Conservation (phyloP, 257 asterid genomes). For the Linaria vulgaris region DNA sequence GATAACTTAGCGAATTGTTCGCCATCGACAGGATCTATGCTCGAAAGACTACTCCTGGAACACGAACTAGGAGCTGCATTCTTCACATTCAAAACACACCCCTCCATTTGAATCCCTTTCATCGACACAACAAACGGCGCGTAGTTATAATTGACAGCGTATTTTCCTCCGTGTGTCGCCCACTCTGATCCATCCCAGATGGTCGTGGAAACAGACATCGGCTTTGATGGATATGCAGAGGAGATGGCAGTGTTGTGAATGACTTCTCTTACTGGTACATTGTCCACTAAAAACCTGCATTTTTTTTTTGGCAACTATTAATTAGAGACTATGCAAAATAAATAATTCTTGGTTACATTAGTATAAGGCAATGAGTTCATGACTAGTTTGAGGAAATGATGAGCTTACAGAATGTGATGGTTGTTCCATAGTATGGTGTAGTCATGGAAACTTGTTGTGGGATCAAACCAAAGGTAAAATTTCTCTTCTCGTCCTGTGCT, state of each 20-base stretch:
- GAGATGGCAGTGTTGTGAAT: constrained; percentile 45
- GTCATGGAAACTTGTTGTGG: constrained; percentile 63
- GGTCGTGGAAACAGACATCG: constrained; percentile 65
- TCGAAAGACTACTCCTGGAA: constrained; percentile 47
- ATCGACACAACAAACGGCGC: constrained; percentile 60
- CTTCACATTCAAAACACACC: constrained; percentile 42
- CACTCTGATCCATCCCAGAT: constrained; percentile 89
- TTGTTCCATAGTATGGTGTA: constrained; percentile 81
- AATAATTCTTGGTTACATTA: too few relatives aligned
- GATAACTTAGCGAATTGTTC: constrained; percentile 59
- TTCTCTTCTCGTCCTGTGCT: constrained; percentile 81
- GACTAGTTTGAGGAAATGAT: not conserved
- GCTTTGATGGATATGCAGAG: constrained; percentile 67
- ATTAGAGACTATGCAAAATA: too few relatives aligned
- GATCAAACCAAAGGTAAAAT: constrained; percentile 88
- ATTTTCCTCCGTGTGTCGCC: constrained; percentile 93
- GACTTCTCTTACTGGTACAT: constrained; percentile 70
- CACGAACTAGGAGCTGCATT: constrained; percentile 35
- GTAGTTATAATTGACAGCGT: constrained; percentile 59
- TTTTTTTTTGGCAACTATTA: not conserved
- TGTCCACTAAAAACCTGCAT: constrained; percentile 73
- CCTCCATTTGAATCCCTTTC: constrained; percentile 58
- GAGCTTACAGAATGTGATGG: constrained; percentile 71
- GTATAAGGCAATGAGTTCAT: too few relatives aligned
- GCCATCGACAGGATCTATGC: constrained; percentile 76